A percentile compares a stretch with the other conserved stretches of the same genome.
Conservation (phyloP, 257 asterid species). For the Anisodus tanguticus region DNA sequence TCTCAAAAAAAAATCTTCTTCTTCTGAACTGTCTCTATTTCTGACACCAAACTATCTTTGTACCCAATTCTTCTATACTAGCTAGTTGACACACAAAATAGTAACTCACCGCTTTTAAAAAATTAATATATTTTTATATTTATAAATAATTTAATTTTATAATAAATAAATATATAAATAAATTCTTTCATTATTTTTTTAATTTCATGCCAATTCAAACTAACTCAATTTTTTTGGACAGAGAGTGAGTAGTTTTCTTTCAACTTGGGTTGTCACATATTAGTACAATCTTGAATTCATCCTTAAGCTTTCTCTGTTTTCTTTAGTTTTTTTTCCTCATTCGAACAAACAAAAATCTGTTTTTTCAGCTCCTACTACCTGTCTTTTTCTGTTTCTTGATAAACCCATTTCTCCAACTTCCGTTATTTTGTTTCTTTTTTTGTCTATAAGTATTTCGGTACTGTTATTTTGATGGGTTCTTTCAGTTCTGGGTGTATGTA, state of each 20-base stretch:
- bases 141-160: too few relatives aligned
- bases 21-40: conserved; percentile 26
- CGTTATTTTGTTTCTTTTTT: neutral
- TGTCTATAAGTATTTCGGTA: neutral
- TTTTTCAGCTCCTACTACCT: neutral
- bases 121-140: too few relatives aligned
- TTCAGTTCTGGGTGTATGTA: conserved; percentile 20
- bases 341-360: neutral
- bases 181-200: too few relatives aligned
- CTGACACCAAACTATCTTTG: conserved; percentile 54
- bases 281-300: conserved; percentile 48
- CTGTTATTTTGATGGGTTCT: conserved; percentile 31
- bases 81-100: neutral
- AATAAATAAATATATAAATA: too few relatives aligned
- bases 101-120: too few relatives aligned
- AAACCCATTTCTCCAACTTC: conserved; percentile 32
- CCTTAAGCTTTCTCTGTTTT: conserved; percentile 35
- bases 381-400: conserved; percentile 29
- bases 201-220: too few relatives aligned
- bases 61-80: conserved; percentile 61
- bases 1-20: neutral
- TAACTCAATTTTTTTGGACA: too few relatives aligned
- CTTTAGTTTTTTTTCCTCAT: conserved; percentile 18
- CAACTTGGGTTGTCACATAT: conserved; percentile 46
- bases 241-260: too few relatives aligned